Conservation (phyloP, 495 filamentous ascomycete species). For the Trichoderma gamsii region DNA sequence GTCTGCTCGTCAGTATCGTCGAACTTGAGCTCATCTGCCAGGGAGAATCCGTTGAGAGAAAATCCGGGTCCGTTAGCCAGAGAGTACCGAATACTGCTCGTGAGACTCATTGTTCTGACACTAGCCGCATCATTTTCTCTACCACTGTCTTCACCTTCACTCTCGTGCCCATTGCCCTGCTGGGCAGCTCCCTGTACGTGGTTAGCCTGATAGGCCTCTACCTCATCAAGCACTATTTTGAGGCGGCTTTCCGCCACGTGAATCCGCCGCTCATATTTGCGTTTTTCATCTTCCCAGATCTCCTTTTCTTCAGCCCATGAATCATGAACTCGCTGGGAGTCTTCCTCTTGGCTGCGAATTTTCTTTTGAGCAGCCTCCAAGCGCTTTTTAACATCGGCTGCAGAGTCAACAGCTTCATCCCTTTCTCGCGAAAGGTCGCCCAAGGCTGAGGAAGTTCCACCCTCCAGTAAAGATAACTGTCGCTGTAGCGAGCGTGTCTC, state of each 20-base stretch:
- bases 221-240: slow-evolving; percentile 74
- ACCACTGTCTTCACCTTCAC: slow-evolving; percentile 47
- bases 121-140: slow-evolving; percentile 71
- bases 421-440: slow-evolving; percentile 77
- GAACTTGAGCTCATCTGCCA: slow-evolving; percentile 86
- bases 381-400: slow-evolving; percentile 66
- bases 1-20: slow-evolving; percentile 65
- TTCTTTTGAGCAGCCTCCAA: slow-evolving; percentile 75
- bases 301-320: slow-evolving; percentile 79
- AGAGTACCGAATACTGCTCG: slow-evolving; percentile 70
- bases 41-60: slow-evolving; percentile 61
- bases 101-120: slow-evolving; percentile 67
- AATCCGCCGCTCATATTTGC: slow-evolving; percentile 72
- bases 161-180: slow-evolving; percentile 36
- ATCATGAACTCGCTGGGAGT: slow-evolving; percentile 65
- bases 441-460: slow-evolving; percentile 76
- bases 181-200: slow-evolving; percentile 26
- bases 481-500: slow-evolving; percentile 77
- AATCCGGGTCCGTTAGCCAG: slow-evolving; percentile 49
- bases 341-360: slow-evolving; percentile 74
- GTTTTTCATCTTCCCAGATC: slow-evolving; percentile 71
- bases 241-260: slow-evolving; percentile 84
- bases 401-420: slow-evolving; percentile 73
- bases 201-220: slow-evolving; percentile 66
- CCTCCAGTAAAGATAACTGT: slow-evolving; percentile 79